These are phyloP conservation scores for Fusarium drepaniforme DNA, from an alignment of 2,329 filamentous ascomycete species.

Conservation along the genomic window DNA sequence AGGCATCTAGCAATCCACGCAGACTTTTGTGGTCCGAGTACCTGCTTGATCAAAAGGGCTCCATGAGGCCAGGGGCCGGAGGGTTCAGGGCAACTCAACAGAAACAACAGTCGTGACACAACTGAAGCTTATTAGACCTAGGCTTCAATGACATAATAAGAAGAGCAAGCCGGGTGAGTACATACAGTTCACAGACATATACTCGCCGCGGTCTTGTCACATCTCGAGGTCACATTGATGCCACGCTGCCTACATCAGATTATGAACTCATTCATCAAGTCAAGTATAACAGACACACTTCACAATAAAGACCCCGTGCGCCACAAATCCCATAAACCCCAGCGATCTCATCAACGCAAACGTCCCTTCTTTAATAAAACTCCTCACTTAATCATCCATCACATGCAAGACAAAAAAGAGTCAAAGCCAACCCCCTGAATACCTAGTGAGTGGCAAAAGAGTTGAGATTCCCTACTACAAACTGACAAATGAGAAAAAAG, in stretches of 20 bases:
- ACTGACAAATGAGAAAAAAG: background rate
- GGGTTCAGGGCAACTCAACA: too few relatives aligned
- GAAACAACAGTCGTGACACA: too few relatives aligned
- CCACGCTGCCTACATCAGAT: background rate
- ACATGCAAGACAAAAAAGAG: background rate
- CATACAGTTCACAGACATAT: background rate
- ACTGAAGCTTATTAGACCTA: too few relatives aligned
- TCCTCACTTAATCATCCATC: background rate
- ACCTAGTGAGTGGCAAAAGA: background rate
- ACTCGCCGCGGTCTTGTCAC: background rate
- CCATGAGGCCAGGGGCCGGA: too few relatives aligned
- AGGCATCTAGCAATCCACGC: background rate
- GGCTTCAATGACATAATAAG: too few relatives aligned
- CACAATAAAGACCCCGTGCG: background rate
- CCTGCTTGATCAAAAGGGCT: too few relatives aligned
- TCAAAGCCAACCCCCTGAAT: background rate
- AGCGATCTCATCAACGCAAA: background rate
- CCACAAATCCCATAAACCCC: background rate
- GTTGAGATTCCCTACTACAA: background rate
- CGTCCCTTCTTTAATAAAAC: background rate
- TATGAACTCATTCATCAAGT: background rate
- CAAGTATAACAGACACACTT: background rate
- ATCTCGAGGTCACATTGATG: background rate
- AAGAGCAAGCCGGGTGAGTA: too few relatives aligned
- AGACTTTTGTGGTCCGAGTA: background rate